Conservation (phyloP, 345 rosid genomes). For the Fremontodendron californicum region DNA sequence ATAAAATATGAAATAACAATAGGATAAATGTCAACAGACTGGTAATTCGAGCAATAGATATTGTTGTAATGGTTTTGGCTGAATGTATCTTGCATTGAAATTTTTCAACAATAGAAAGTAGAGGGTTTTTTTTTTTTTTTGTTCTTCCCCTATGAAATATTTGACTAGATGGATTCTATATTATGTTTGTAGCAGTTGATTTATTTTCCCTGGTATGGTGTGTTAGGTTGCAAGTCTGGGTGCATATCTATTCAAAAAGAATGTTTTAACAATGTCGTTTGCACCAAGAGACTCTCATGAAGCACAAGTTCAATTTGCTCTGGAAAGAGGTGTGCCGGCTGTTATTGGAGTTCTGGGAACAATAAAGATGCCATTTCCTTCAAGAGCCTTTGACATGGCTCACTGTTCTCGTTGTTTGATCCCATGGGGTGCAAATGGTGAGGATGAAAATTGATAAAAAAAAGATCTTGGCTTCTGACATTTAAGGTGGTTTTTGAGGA, state of each 20-base stretch:
- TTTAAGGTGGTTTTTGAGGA: neutral
- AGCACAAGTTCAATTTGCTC: conserved; percentile 97
- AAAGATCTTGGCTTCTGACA: neutral
- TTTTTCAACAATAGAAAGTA: neutral
- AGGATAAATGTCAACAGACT: neutral
- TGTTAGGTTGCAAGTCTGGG: conserved; percentile 97
- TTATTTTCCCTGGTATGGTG: neutral
- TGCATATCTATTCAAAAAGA: conserved; percentile 92
- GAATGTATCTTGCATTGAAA: neutral
- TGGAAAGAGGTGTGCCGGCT: conserved; percentile 98
- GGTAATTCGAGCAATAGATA: neutral
- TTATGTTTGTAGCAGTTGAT: neutral
- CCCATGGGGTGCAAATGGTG: conserved; percentile 94
- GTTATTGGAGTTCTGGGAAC: conserved; percentile 96
- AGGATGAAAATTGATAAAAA: conserved; percentile 20
- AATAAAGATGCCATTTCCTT: conserved; percentile 80
- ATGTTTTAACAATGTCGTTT: conserved; percentile 90
- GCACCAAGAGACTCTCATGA: conserved; percentile 98
- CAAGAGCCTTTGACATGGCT: conserved; percentile 94
- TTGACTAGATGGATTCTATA: neutral
- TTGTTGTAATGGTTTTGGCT: neutral
- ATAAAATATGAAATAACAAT: neutral
- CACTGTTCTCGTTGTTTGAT: conserved; percentile 98
- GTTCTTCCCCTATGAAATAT: neutral
- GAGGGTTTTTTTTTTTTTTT: neutral